These are phyloP conservation scores for Metarhizium album DNA, from an alignment of 2,329 filamentous ascomycete species.

Conservation along the genomic window DNA sequence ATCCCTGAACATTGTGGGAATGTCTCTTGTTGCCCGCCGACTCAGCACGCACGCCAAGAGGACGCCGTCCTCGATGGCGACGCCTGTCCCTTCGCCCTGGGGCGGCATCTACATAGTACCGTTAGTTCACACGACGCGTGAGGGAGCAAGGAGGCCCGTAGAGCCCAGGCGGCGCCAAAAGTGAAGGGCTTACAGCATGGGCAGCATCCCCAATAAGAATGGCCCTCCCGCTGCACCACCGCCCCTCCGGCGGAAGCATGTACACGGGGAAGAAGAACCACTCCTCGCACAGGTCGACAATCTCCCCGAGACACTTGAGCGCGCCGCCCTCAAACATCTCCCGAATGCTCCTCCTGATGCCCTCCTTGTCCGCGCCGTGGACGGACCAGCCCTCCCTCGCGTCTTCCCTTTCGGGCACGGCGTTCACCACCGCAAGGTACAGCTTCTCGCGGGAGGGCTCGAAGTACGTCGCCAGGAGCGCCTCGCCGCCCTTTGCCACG, in stretches of 20 bases:
- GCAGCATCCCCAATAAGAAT: constrained; percentile 47
- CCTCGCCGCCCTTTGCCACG: constrained; percentile 11
- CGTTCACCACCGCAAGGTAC: constrained; percentile 14
- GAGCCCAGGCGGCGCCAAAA: not conserved
- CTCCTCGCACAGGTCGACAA: constrained; percentile 14
- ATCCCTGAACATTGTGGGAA: constrained; percentile 33
- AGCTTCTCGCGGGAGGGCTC: constrained; percentile 10
- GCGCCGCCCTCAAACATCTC: constrained; percentile 8
- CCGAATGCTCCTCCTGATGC: constrained; percentile 10
- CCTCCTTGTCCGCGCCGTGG: constrained; percentile 12
- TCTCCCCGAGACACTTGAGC: constrained; percentile 10
- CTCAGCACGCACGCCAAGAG: constrained; percentile 27
- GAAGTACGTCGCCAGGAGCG: constrained; percentile 13
- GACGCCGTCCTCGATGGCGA: constrained; percentile 41
- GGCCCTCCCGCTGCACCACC: constrained; percentile 25
- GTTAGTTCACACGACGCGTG: too few species aligned
- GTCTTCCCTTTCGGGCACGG: constrained; percentile 13
- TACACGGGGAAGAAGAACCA: constrained; percentile 26
- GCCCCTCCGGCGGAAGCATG: constrained; percentile 20
- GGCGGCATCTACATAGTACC: constrained; percentile 30
- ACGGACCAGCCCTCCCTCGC: constrained; percentile 15
- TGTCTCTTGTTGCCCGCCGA: constrained; percentile 12
- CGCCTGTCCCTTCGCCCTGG: constrained; percentile 37
- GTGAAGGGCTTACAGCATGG: constrained; percentile 29
- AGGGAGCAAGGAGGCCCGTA: too few species aligned